These are phyloP conservation scores for Chrysopogon serrulatus DNA, from an alignment of 176 grass and related monocot genomes.

Conservation along the genomic window DNA sequence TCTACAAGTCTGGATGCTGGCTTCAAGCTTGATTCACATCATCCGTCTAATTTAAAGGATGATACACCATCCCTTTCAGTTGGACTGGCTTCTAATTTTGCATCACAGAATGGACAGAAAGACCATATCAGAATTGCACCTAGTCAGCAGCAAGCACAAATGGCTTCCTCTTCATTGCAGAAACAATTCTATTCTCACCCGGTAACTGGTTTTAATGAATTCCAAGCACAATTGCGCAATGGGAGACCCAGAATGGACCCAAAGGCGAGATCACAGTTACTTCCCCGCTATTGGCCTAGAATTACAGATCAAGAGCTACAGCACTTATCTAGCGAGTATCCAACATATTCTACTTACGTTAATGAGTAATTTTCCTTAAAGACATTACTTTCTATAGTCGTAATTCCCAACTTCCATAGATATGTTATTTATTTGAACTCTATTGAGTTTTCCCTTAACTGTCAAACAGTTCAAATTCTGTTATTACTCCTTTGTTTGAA, in stretches of 20 bases:
- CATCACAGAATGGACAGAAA: slow-evolving; percentile 47
- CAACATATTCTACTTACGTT: slow-evolving; percentile 42
- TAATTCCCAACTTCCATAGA: neutral
- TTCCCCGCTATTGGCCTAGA: slow-evolving; percentile 98
- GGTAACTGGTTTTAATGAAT: slow-evolving; percentile 34
- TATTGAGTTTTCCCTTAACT: slow-evolving; percentile 47
- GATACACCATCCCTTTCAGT: slow-evolving; percentile 37
- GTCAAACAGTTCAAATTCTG: slow-evolving; percentile 70
- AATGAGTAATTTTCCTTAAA: slow-evolving; percentile 22
- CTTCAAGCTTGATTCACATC: slow-evolving; percentile 53
- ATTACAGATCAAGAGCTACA: slow-evolving; percentile 96
- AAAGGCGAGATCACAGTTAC: slow-evolving; percentile 68
- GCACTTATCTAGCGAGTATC: slow-evolving; percentile 95
- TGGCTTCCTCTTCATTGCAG: slow-evolving; percentile 40
- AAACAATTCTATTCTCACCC: slow-evolving; percentile 57
- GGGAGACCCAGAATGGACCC: slow-evolving; percentile 80
- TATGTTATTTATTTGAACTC: slow-evolving; percentile 14
- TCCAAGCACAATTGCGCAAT: slow-evolving; percentile 65
- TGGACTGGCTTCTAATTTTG: slow-evolving; percentile 38
- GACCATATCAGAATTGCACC: slow-evolving; percentile 45
- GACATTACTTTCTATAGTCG: neutral
- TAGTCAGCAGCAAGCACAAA: slow-evolving; percentile 42
- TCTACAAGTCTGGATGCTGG: slow-evolving; percentile 36
- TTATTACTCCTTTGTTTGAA: slow-evolving; percentile 97
- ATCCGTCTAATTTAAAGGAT: slow-evolving; percentile 47